Percentiles rank a stretch among this genome's conserved stretches.
phyloP scores from a whole-genome alignment of 2,329 filamentous ascomycete species.

The Phaeosphaeria sp. region DNA sequence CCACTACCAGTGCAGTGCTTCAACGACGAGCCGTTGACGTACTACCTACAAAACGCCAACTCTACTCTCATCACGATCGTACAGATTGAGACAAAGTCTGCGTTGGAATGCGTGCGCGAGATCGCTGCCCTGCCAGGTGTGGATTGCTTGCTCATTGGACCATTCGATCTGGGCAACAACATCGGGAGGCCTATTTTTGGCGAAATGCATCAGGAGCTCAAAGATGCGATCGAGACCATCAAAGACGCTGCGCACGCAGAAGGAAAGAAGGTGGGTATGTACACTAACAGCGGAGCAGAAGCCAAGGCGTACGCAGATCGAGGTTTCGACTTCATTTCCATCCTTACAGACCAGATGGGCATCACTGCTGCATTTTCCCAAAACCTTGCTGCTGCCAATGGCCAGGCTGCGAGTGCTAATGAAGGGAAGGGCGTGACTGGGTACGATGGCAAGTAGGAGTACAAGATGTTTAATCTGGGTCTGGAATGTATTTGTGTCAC shows the following conservation, averaged over 20 bases:
- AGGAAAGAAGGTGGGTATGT: conserved; percentile 63
- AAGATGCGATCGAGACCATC: conserved; percentile 59
- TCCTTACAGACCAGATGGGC: conserved; percentile 55
- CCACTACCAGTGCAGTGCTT: conserved; percentile 60
- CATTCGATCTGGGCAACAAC: conserved; percentile 65
- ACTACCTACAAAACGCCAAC: conserved; percentile 65
- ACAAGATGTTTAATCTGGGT: neutral
- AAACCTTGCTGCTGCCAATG: conserved; percentile 44
- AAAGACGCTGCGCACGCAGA: conserved; percentile 59
- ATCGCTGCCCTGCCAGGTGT: conserved; percentile 62
- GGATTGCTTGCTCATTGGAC: conserved; percentile 62
- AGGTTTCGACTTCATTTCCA: conserved; percentile 62
- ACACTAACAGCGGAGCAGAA: conserved; percentile 60
- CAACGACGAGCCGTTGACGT: conserved; percentile 48
- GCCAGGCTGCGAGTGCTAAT: conserved; percentile 12
- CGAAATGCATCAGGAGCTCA: conserved; percentile 58
- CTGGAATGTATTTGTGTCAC: conserved; percentile 1
- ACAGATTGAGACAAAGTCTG: conserved; percentile 55
- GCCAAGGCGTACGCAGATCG: conserved; percentile 59
- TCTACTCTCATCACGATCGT: conserved; percentile 59
- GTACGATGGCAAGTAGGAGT: conserved; percentile 25
- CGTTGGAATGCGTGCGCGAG: conserved; percentile 50
- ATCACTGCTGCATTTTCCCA: conserved; percentile 51
- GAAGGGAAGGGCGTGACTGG: conserved; percentile 23
- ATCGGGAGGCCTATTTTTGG: conserved; percentile 61